Percentiles rank a stretch among this genome's conserved stretches.
Conservation (phyloP, 306 rosid species). For the Malus domestica region DNA sequence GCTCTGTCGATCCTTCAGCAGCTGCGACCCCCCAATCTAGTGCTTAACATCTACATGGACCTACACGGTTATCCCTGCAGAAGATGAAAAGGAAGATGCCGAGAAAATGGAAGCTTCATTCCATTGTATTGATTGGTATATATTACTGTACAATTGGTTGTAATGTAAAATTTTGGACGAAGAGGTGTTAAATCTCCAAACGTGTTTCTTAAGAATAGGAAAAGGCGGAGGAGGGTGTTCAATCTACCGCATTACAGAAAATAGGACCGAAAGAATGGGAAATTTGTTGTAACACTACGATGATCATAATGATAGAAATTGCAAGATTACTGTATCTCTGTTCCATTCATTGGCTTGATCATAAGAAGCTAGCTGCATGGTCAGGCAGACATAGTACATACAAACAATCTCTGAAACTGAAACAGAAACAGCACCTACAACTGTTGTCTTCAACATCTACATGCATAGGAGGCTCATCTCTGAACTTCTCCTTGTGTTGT, state of each 20-base stretch:
- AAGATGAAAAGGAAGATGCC: background rate
- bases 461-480: background rate
- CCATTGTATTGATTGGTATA: background rate
- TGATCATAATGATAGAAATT: background rate
- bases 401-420: background rate
- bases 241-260: background rate
- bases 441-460: background rate
- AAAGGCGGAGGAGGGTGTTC: background rate
- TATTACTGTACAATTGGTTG: background rate
- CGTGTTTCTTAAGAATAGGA: background rate
- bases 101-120: conserved; percentile 1
- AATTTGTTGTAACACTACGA: background rate
- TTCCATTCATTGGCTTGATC: background rate
- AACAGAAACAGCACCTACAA: background rate
- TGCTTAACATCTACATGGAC: background rate
- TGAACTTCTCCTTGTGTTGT: background rate
- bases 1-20: conserved; percentile 43
- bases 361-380: background rate
- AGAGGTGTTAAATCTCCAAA: background rate
- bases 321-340: background rate
- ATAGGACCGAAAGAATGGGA: background rate
- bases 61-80: background rate
- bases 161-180: conserved; percentile 1
- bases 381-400: background rate
- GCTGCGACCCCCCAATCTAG: conserved; percentile 33